Percentiles rank a stretch among this genome's conserved stretches.
Evolutionary conservation across 129 eudicot genomes (phyloP).

Genomic region (Ambrosia artemisiifolia): DNA sequence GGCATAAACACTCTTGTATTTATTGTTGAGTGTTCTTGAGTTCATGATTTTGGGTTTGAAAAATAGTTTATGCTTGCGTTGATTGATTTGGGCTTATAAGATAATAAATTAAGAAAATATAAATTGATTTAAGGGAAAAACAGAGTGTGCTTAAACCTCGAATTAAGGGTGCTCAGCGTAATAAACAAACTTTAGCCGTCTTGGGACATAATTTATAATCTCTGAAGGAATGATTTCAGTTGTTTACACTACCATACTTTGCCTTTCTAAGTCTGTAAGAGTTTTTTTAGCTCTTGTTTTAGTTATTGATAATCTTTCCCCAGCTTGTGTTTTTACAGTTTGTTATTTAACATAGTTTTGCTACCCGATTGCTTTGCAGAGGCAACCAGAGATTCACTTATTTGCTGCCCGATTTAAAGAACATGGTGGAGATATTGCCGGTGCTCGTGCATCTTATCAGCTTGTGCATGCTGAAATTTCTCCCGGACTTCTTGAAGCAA

Average conservation of each 20-base stretch:
- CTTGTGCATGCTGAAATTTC: conserved; percentile 90
- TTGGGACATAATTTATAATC: not conserved
- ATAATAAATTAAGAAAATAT: too few relatives aligned
- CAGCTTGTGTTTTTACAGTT: not conserved
- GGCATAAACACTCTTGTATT: too few relatives aligned
- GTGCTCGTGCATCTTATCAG: conserved; percentile 94
- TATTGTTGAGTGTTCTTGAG: not conserved
- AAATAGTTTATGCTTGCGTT: too few relatives aligned
- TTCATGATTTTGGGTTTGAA: not conserved
- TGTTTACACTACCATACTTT: not conserved
- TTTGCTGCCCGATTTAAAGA: conserved; percentile 90
- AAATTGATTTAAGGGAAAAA: not conserved
- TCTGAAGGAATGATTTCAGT: not conserved
- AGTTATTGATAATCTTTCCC: not conserved
- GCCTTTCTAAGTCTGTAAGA: not conserved
- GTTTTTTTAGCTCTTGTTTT: not conserved
- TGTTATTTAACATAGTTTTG: not conserved
- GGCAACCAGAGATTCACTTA: conserved; percentile 98
- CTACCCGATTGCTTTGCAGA: conserved; percentile 50
- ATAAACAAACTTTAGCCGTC: not conserved
- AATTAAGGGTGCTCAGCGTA: not conserved
- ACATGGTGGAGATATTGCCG: conserved; percentile 68
- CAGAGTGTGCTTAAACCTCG: not conserved
- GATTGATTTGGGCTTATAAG: not conserved
- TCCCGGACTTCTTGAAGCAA: conserved; percentile 96